A percentile compares a stretch with the other conserved stretches of the same genome.
phyloP scores from a whole-genome alignment of 257 asterid genomes.

The Striga asiatica region DNA sequence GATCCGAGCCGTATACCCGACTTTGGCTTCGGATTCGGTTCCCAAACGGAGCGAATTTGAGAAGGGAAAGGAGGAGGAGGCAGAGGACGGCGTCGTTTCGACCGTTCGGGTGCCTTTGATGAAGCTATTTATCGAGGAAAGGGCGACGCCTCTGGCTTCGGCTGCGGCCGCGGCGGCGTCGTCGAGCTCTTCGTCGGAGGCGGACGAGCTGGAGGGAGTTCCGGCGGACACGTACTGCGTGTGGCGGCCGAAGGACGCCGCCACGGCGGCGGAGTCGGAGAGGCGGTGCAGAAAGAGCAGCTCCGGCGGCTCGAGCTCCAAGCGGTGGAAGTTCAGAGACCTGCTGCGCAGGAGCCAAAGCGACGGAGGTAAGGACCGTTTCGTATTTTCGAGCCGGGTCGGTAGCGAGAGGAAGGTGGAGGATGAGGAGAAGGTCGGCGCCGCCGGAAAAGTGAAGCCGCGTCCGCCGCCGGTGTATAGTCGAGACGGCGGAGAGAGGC shows the following conservation, averaged over 20 bases:
- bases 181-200: conserved; percentile 36
- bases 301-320: conserved; percentile 34
- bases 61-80: not conserved
- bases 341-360: conserved; percentile 40
- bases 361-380: conserved; percentile 31
- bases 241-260: conserved; percentile 36
- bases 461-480: conserved; percentile 11
- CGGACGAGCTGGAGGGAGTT: conserved; percentile 35
- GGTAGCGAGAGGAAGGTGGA: conserved; percentile 22
- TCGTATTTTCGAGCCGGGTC: conserved; percentile 17
- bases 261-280: conserved; percentile 17
- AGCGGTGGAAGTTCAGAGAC: conserved; percentile 40
- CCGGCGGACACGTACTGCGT: conserved; percentile 43
- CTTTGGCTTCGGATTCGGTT: conserved; percentile 16
- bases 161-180: conserved; percentile 28
- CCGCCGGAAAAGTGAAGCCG: conserved; percentile 11
- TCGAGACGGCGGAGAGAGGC: conserved; percentile 26
- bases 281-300: conserved; percentile 35
- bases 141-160: conserved; percentile 23
- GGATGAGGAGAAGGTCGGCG: conserved; percentile 10
- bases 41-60: not conserved
- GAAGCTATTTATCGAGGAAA: conserved; percentile 34
- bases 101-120: conserved; percentile 37
- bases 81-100: not conserved
- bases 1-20: conserved; percentile 57